A percentile compares a stretch with the other conserved stretches of the same genome.
Conservation (phyloP, 257 asterid species). For the Solanum megistacrolobum region DNA sequence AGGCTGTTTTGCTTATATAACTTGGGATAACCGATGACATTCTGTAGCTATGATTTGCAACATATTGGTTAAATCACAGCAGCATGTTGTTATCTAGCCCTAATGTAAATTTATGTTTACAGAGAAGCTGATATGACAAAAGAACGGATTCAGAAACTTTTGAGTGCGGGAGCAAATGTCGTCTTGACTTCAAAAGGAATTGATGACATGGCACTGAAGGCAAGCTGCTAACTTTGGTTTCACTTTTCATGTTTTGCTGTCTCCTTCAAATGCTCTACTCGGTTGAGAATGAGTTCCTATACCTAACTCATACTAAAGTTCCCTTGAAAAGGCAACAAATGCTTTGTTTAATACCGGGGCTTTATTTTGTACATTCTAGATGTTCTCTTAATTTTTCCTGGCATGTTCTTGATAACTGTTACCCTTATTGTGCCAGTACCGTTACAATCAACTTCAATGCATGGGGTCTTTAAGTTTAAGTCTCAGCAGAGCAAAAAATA, state of each 20-base stretch:
- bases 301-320: not conserved
- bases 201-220: slow-evolving; percentile 99
- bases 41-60: not conserved
- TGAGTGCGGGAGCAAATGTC: slow-evolving; percentile 96
- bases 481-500: not conserved
- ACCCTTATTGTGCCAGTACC: not conserved
- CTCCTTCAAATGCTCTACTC: not conserved
- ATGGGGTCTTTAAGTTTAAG: not conserved
- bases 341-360: not conserved
- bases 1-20: not conserved
- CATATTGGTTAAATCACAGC: not conserved
- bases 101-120: slow-evolving; percentile 8
- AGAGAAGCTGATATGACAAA: slow-evolving; percentile 98
- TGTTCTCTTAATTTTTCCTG: not conserved
- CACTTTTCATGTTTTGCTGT: not conserved
- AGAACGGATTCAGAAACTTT: slow-evolving; percentile 87
- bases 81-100: not conserved
- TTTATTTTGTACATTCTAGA: not conserved
- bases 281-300: not conserved
- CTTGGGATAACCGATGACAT: not conserved
- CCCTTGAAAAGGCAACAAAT: not conserved
- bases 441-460: not conserved
- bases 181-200: slow-evolving; percentile 89
- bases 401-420: not conserved
- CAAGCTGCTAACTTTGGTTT: slow-evolving; percentile 11